Evolutionary conservation across 1,139 yeast species (phyloP).

Genomic region (Protomyces gravidus): DNA sequence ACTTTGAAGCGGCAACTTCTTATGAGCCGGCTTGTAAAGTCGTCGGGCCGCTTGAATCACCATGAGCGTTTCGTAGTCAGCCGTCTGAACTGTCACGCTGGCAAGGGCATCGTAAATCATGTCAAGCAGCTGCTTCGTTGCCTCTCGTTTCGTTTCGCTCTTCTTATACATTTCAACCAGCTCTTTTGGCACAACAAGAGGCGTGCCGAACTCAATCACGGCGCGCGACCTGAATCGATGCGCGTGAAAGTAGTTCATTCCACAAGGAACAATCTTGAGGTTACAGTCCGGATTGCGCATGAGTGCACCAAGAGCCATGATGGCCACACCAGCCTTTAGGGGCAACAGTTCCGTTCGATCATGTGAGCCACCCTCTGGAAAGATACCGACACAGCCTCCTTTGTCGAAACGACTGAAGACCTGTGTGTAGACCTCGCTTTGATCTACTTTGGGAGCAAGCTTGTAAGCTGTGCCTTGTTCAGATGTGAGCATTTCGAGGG

Average conservation of each 20-base stretch:
- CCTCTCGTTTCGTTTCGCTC: slow-evolving; percentile 54
- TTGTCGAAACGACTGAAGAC: slow-evolving; percentile 77
- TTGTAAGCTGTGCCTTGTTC: slow-evolving; percentile 59
- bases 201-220: slow-evolving; percentile 88
- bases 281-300: slow-evolving; percentile 61
- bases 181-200: slow-evolving; percentile 63
- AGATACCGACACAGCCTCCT: slow-evolving; percentile 86
- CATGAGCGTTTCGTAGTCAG: slow-evolving; percentile 88
- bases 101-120: slow-evolving; percentile 69
- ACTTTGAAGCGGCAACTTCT: slow-evolving; percentile 70
- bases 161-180: slow-evolving; percentile 59
- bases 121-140: slow-evolving; percentile 67
- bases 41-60: slow-evolving; percentile 91
- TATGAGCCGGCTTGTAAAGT: slow-evolving; percentile 72
- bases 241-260: slow-evolving; percentile 95
- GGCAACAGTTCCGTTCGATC: slow-evolving; percentile 89
- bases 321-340: slow-evolving; percentile 93
- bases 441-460: slow-evolving; percentile 78
- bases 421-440: slow-evolving; percentile 68
- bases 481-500: slow-evolving; percentile 41
- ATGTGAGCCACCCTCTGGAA: slow-evolving; percentile 97
- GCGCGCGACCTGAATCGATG: slow-evolving; percentile 93
- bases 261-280: slow-evolving; percentile 88
- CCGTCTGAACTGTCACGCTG: slow-evolving; percentile 86
- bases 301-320: slow-evolving; percentile 94